Evolutionary conservation across 805 yeast genomes (phyloP), one percentile per base, ranked within the genome.

Genomic region (Vanderwaltozyma yarrowii): DNA sequence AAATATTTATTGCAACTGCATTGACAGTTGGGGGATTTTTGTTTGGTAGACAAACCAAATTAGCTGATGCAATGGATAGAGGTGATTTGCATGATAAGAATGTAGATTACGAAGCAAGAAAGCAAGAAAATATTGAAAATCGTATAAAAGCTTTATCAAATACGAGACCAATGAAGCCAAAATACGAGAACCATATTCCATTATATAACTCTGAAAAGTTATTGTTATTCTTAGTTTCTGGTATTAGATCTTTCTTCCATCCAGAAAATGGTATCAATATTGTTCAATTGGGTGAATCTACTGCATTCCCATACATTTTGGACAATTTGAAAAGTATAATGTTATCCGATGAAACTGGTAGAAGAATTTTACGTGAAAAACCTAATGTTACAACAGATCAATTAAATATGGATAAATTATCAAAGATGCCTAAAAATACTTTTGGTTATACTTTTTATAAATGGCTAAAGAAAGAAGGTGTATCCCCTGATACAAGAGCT

Each of bases 401-500:
- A 1, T 64, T 92, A 32, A 69, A 86, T 46, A 65, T 82, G 47
- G 80, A 72, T 7, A 58, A 74, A 32, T 65, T 89, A 38, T 61
- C 77, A 27, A 47, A 60, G 25, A 64, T 80, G 37, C 92, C 94
- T 0, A 65, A 65, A 15, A 77, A 76, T 47, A 72, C 95, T 0
- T 62, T 92, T 30, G 98, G 97, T 1, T 64, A 72, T 37, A 74
- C 80, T n/a, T 92, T 87, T 55, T 70, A 80, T 30, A 66, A 70
- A 30, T 87, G 96, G 95, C 68, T 87, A 14, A 80, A 79, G 38
- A 69, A 75, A 33, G 96, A 92, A 59, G 87, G 89, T 1, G 95
- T 85, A 1, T 78, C 92, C 3, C 96, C 96, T 2, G 98, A 92
- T 56, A 88, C 95, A 0, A 70, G 98, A 49, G 87, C 80, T 2